Base-by-base conservation (phyloP, 2,329 filamentous ascomycete species). In the Colletotrichum graminicola region DNA sequence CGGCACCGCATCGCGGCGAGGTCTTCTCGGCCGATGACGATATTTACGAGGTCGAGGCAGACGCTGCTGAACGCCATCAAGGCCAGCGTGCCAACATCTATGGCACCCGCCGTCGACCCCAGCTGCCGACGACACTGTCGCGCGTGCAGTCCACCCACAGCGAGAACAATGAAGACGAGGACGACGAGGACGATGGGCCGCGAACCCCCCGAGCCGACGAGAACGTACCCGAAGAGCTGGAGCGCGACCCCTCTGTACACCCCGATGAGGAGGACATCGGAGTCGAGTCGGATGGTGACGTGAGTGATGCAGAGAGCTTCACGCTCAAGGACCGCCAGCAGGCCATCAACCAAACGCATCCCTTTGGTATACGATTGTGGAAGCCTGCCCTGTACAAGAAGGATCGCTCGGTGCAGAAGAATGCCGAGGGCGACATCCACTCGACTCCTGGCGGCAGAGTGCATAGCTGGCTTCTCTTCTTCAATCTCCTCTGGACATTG, bases 361-460 rank as follows among this genome's bases (percentile, higher is more conserved):
- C 96, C 0, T 99, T 99, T 77, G 96, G 96, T 86, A 98, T 99
- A 79, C 91, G 97, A 80, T 94, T 99, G 74, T 99, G 96, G 96
- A 99, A 99, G 82, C 96, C 96, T 54, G 97, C 96, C 1, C 82
- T 99, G 74, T 99, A 99, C 88, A 99, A 99, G 83, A 99, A 99
- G 82, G 92, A 93, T 76, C 91, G 96, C 67, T 99, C 96, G 1
- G 97, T 99, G 47, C 94, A 98, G 80, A 96, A 97, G 82, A 97
- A 92, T 57, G 96, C 96, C 7, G 95, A 98, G 82, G 95, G 93
- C 18, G 96, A 99, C 80, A 98, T 99, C 71, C 96, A 99, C 83
- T 98, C 95, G 3, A 91, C 94, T 1, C 96, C 96, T 0, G 96
- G 96, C 29, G 93, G 94, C 23, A 91, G 91, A 76, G 95, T 98